These are phyloP conservation scores for Ecytonucleospora hepatopenaei DNA, from an alignment of 371 early-diverging fungal species.

Conservation along the genomic window DNA sequence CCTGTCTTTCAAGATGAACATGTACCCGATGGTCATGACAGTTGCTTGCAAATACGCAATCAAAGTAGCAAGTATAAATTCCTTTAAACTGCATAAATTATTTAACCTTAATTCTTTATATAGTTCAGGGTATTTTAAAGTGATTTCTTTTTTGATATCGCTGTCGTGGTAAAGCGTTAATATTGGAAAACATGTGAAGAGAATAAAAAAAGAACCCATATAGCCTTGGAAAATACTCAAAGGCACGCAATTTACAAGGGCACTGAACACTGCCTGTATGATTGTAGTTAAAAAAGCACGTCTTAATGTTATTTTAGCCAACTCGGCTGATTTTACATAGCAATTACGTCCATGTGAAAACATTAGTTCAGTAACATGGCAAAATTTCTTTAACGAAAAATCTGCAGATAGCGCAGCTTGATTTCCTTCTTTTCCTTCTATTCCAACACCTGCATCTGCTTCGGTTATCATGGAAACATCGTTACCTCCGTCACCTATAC, in stretches of 20 bases:
- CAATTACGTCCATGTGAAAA: conserved; percentile 93
- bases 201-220: conserved; percentile 67
- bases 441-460: conserved; percentile 89
- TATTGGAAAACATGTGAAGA: conserved; percentile 90
- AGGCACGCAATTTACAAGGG: conserved; percentile 88
- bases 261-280: conserved; percentile 93
- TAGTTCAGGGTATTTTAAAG: conserved; percentile 82
- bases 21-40: conserved; percentile 75
- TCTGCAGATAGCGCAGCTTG: conserved; percentile 93
- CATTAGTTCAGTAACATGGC: conserved; percentile 68
- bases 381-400: conserved; percentile 79
- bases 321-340: conserved; percentile 79
- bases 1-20: conserved; percentile 72
- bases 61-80: conserved; percentile 80
- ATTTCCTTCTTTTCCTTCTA: conserved; percentile 91
- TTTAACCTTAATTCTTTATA: conserved; percentile 87
- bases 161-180: conserved; percentile 78
- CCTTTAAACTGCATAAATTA: conserved; percentile 70
- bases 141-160: conserved; percentile 77
- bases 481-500: conserved; percentile 97
- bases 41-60: conserved; percentile 91
- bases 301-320: conserved; percentile 94
- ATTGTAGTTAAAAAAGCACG: conserved; percentile 87
- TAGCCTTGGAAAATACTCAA: conserved; percentile 81
- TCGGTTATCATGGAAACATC: conserved; percentile 97